phyloP scores from a whole-genome alignment of 805 yeast genomes.

The Candida endomychidarum region DNA sequence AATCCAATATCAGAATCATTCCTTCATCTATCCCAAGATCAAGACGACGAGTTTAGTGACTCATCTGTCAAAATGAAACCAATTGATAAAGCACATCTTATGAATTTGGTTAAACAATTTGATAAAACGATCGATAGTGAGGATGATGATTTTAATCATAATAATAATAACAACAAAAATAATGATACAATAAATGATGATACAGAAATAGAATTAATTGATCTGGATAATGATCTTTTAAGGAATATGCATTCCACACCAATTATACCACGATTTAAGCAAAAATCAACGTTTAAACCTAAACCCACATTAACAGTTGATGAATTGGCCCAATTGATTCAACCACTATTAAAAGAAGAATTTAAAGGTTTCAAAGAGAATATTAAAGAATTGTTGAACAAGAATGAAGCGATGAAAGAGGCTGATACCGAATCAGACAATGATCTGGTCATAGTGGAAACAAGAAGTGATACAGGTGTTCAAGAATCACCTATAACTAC shows the following conservation, averaged over 20 bases:
- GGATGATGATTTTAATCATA: background rate
- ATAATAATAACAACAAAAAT: background rate
- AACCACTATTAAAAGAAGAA: conserved; percentile 20
- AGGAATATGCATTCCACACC: conserved; percentile 26
- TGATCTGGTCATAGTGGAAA: conserved; percentile 2
- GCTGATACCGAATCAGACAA: background rate
- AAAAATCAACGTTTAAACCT: background rate
- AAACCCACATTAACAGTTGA: conserved; percentile 13
- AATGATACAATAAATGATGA: conserved; percentile 9
- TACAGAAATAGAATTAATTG: conserved; percentile 13
- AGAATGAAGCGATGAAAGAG: background rate
- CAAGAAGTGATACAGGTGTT: conserved; percentile 4
- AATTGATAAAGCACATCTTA: conserved; percentile 9
- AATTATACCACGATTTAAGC: background rate
- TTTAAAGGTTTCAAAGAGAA: conserved; percentile 18
- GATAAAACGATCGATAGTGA: conserved; percentile 11
- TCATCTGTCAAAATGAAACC: conserved; percentile 1
- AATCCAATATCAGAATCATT: conserved; percentile 32
- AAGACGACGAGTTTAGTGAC: conserved; percentile 6
- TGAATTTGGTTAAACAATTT: conserved; percentile 19
- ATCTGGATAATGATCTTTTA: conserved; percentile 8
- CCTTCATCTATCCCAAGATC: conserved; percentile 21
- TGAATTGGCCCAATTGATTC: conserved; percentile 17
- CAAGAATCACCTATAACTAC: conserved; percentile 29
- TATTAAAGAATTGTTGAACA: conserved; percentile 7